phyloP scores from a whole-genome alignment of 345 rosid species.

The Aethionema arabicum region DNA sequence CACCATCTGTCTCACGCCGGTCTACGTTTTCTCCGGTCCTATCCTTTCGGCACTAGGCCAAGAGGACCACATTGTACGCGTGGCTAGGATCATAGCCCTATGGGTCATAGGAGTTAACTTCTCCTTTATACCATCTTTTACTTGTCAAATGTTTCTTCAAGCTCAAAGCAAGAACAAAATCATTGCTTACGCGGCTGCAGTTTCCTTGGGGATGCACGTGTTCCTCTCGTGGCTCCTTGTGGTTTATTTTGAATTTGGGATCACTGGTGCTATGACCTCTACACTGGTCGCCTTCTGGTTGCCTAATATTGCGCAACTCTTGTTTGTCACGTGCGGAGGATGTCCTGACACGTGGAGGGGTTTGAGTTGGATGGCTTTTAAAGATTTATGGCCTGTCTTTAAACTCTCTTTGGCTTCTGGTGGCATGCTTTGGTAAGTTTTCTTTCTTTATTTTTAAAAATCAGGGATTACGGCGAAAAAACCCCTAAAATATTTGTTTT shows the following conservation, averaged over 20 bases:
- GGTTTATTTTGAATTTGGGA: conserved; percentile 50
- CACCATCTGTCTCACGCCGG: conserved; percentile 50
- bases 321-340: conserved; percentile 57
- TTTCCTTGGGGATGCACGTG: conserved; percentile 46
- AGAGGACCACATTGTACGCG: conserved; percentile 44
- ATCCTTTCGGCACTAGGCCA: conserved; percentile 59
- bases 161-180: conserved; percentile 78
- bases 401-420: conserved; percentile 77
- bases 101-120: conserved; percentile 57
- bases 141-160: conserved; percentile 83
- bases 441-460: not conserved
- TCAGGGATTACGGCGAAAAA: no score
- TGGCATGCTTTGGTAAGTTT: conserved; percentile 65
- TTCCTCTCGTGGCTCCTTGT: conserved; percentile 66
- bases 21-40: conserved; percentile 52
- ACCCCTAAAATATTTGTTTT: no score
- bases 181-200: conserved; percentile 60
- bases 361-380: conserved; percentile 54
- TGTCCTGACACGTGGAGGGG: conserved; percentile 78
- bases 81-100: conserved; percentile 45
- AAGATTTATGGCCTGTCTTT: conserved; percentile 61
- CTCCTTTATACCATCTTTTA: conserved; percentile 46
- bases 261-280: conserved; percentile 62
- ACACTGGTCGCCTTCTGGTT: conserved; percentile 71
- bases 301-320: conserved; percentile 67